These are phyloP conservation scores for Termitomyces eurrhizus DNA, from an alignment of 768 basidiomycete genomes.

Conservation along the genomic window DNA sequence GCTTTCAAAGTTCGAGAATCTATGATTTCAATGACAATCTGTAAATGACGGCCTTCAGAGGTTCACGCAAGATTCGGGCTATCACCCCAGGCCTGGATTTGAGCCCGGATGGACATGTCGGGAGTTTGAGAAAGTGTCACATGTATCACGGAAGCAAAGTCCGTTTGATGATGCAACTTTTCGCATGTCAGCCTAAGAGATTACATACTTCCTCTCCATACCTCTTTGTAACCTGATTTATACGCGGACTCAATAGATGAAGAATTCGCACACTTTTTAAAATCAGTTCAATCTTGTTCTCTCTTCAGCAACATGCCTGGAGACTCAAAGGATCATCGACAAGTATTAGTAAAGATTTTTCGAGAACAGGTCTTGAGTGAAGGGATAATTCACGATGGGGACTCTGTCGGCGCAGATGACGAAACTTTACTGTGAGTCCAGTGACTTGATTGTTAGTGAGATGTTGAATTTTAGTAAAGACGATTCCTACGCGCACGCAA, in stretches of 20 bases:
- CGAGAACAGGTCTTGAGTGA: slow-evolving; percentile 49
- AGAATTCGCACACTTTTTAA: not conserved
- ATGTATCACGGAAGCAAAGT: not conserved
- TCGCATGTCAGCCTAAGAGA: not conserved
- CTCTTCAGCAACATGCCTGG: slow-evolving; percentile 10
- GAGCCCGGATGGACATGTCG: not conserved
- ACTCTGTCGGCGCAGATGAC: slow-evolving; percentile 57
- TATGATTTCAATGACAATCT: not conserved
- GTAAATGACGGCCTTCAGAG: not conserved
- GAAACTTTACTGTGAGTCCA: slow-evolving; percentile 52
- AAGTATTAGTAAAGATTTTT: slow-evolving; percentile 42
- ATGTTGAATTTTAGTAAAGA: slow-evolving; percentile 28
- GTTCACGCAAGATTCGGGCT: not conserved
- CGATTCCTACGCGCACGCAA: slow-evolving; percentile 76
- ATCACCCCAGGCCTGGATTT: not conserved
- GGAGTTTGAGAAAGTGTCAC: not conserved
- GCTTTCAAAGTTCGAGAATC: not conserved
- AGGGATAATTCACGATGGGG: slow-evolving; percentile 53
- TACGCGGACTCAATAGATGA: not conserved
- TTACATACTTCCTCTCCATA: not conserved
- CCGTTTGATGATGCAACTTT: not conserved
- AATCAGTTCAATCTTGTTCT: not conserved
- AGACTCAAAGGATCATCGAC: slow-evolving; percentile 18
- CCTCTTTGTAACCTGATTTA: not conserved
- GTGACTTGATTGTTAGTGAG: not conserved